phyloP scores from a whole-genome alignment of 208 protist species.

The Trypanosoma mega region DNA sequence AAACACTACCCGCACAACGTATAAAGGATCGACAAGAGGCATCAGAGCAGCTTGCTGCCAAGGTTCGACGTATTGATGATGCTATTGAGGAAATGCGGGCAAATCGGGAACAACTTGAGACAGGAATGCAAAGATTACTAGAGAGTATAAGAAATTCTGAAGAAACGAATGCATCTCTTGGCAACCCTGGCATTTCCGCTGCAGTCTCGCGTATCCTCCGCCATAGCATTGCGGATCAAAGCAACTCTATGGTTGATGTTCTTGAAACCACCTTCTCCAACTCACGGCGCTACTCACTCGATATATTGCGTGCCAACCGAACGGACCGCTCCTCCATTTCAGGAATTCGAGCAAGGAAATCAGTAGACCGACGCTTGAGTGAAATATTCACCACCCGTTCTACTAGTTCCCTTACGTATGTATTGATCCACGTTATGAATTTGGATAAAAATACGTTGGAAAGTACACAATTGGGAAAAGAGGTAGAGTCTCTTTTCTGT shows the following conservation, averaged over 20 bases:
- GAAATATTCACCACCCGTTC: background rate
- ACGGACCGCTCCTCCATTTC: background rate
- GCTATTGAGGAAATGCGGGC: slow-evolving; percentile 1
- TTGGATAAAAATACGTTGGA: background rate
- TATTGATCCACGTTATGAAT: slow-evolving; percentile 20
- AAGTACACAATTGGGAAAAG: slow-evolving; percentile 5
- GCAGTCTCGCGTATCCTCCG: too few species aligned
- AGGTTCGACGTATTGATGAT: slow-evolving; percentile 30
- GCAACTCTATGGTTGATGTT: too few species aligned
- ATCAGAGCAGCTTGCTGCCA: slow-evolving; percentile 28
- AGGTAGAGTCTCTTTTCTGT: slow-evolving; percentile 12
- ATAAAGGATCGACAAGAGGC: slow-evolving; percentile 50
- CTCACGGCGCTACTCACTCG: too few species aligned
- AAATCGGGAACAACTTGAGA: slow-evolving; percentile 2
- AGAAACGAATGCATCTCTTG: background rate
- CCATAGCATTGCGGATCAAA: too few species aligned
- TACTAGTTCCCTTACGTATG: background rate
- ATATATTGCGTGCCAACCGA: too few species aligned
- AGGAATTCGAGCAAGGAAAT: background rate
- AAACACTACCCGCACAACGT: slow-evolving; percentile 43
- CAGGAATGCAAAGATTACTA: background rate
- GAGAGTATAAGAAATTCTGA: background rate
- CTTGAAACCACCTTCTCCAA: too few species aligned
- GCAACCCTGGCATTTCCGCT: too few species aligned
- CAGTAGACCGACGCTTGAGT: background rate